Percentiles rank a stretch among this genome's conserved stretches.
Evolutionary conservation across 208 protist species (phyloP).

Genomic region (Tritrichomonas foetus): DNA sequence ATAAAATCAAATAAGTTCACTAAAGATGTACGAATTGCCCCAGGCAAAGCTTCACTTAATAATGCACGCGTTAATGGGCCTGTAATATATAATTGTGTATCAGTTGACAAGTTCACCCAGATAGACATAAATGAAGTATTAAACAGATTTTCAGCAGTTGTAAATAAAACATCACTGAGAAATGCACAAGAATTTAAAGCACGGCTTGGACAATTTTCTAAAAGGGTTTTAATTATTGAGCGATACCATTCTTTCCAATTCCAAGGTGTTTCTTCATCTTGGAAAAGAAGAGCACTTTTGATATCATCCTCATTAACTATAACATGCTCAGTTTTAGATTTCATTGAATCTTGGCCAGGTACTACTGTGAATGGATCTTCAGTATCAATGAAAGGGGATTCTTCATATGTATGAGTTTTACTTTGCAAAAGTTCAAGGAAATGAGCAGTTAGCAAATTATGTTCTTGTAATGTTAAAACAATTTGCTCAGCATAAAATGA

Average conservation of each 20-base stretch:
- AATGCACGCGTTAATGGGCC: not conserved
- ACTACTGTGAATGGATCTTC: not conserved
- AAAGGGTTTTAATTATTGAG: not conserved
- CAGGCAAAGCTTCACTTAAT: not conserved
- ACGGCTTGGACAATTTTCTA: not conserved
- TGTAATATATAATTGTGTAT: conserved; percentile 13
- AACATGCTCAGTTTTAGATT: too few relatives aligned
- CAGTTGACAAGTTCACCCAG: not conserved
- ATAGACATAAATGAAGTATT: not conserved
- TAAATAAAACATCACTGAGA: not conserved
- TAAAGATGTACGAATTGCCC: not conserved
- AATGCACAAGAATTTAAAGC: not conserved
- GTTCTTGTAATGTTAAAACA: not conserved
- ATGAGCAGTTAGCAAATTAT: not conserved
- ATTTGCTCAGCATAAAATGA: not conserved
- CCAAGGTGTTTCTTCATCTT: conserved; percentile 14
- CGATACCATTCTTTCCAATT: not conserved
- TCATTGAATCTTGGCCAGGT: not conserved
- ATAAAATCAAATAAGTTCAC: conserved; percentile 18
- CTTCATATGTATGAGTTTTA: not conserved
- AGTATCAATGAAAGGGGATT: not conserved
- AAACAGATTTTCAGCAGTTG: not conserved
- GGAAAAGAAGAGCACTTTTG: not conserved
- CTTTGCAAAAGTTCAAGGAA: not conserved
- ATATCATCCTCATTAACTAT: not conserved